Evolutionary conservation across 1,139 yeast species (phyloP).

Genomic region (Nakaseomyces sp.): DNA sequence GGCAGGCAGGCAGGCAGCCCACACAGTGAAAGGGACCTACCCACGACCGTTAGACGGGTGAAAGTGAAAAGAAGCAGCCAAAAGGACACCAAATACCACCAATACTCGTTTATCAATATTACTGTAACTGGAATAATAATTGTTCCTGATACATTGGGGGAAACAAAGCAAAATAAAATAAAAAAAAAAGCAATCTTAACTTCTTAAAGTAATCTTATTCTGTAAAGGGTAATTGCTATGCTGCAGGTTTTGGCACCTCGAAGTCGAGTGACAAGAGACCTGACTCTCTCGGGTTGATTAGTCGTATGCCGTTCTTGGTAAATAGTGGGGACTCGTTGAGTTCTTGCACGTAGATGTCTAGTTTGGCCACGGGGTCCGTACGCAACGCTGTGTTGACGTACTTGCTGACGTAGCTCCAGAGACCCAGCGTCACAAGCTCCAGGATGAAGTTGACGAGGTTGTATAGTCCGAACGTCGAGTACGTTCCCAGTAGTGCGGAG

Average conservation of each 20-base stretch:
- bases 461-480: constrained; percentile 32
- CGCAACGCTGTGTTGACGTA: constrained; percentile 11
- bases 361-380: constrained; percentile 23
- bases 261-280: constrained; percentile 59
- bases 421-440: constrained; percentile 44
- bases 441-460: constrained; percentile 38
- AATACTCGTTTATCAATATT: no score
- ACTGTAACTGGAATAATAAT: no score
- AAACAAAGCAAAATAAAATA: no score
- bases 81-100: no score
- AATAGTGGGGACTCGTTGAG: constrained; percentile 34
- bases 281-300: constrained; percentile 47
- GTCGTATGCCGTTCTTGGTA: constrained; percentile 29
- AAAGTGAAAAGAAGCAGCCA: no score
- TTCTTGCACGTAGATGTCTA: constrained; percentile 41
- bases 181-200: not conserved
- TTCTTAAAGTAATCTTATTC: no score
- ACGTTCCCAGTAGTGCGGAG: constrained; percentile 35
- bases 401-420: constrained; percentile 23
- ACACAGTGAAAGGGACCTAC: no score
- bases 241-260: constrained; percentile 40
- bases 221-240: not conserved
- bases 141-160: no score
- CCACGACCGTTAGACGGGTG: no score
- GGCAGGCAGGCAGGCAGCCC: no score